A percentile compares a stretch with the other conserved stretches of the same genome.
These are phyloP conservation scores for barley (Hordeum vulgare) DNA, from an alignment of 176 grass and related monocot genomes.

Conservation along the genomic window DNA sequence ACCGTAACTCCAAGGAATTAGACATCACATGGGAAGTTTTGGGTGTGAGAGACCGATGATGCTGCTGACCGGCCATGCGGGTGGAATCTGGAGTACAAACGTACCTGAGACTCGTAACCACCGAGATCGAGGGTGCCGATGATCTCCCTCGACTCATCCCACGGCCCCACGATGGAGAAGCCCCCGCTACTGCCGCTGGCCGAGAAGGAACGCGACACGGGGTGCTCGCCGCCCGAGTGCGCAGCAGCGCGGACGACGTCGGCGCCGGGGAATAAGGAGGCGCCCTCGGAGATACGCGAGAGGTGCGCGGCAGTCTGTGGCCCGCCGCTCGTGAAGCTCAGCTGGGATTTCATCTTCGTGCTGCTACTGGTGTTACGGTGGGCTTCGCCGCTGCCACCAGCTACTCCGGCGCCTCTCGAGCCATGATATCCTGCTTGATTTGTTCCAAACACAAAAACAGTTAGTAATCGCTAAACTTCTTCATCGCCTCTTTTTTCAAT, in stretches of 20 bases:
- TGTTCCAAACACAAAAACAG: not conserved
- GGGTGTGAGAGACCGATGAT: not conserved
- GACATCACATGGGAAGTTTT: not conserved
- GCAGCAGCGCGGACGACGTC: conserved; percentile 28
- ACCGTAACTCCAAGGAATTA: not conserved
- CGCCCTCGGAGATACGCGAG: conserved; percentile 68
- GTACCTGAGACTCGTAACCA: conserved; percentile 74
- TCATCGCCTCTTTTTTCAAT: not conserved
- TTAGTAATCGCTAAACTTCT: not conserved
- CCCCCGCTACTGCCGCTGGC: conserved; percentile 23
- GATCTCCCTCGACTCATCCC: conserved; percentile 60
- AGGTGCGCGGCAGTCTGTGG: conserved; percentile 22
- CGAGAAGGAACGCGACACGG: conserved; percentile 28
- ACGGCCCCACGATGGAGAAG: conserved; percentile 67
- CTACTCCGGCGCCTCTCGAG: conserved; percentile 14
- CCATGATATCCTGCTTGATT: conserved; percentile 37
- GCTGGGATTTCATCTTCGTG: conserved; percentile 57
- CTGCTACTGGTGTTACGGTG: not conserved
- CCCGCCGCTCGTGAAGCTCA: conserved; percentile 45
- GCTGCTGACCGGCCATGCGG: not conserved
- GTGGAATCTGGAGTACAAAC: not conserved
- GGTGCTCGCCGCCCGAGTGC: conserved; percentile 32
- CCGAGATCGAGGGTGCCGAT: conserved; percentile 35
- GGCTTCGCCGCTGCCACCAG: conserved; percentile 16
- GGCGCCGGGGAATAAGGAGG: conserved; percentile 26